Percentiles rank a stretch among this genome's conserved stretches.
These are phyloP conservation scores for Acacia crassicarpa DNA, from an alignment of 306 rosid genomes.

Conservation along the genomic window DNA sequence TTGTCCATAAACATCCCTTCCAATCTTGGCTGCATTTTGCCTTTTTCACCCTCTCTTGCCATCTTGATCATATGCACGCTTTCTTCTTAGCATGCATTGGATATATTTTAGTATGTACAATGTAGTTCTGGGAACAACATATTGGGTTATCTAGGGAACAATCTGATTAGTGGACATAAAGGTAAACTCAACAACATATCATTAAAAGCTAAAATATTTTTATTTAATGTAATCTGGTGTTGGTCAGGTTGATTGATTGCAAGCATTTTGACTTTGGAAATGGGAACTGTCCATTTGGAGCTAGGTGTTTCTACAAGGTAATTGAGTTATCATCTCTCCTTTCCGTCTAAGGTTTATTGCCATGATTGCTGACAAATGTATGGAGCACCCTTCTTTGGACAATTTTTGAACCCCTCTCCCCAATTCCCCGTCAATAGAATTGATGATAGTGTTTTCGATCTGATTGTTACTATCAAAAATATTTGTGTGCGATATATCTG, in stretches of 20 bases:
- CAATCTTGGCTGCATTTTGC: neutral
- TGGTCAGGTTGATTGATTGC: conserved; percentile 84
- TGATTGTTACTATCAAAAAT: neutral
- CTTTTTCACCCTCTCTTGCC: neutral
- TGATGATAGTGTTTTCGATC: neutral
- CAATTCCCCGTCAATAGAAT: neutral
- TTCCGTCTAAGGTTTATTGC: conserved; percentile 3
- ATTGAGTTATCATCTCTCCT: neutral
- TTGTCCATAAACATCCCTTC: neutral
- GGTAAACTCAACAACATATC: neutral
- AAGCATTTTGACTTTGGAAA: conserved; percentile 86
- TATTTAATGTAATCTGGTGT: neutral
- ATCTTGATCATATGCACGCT: neutral
- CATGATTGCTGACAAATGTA: conserved; percentile 10
- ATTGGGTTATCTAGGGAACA: neutral
- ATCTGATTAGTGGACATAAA: neutral
- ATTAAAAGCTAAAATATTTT: conserved; percentile 1
- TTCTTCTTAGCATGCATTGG: neutral
- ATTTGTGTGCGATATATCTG: neutral
- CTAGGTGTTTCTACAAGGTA: conserved; percentile 95
- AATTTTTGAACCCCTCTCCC: neutral
- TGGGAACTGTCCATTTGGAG: conserved; percentile 93
- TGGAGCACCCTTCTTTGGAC: neutral
- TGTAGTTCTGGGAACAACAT: neutral
- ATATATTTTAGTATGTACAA: neutral